Percentiles rank a stretch among this genome's conserved stretches.
phyloP scores from a whole-genome alignment of 2,329 filamentous ascomycete genomes.

The Clathrospora elynae region DNA sequence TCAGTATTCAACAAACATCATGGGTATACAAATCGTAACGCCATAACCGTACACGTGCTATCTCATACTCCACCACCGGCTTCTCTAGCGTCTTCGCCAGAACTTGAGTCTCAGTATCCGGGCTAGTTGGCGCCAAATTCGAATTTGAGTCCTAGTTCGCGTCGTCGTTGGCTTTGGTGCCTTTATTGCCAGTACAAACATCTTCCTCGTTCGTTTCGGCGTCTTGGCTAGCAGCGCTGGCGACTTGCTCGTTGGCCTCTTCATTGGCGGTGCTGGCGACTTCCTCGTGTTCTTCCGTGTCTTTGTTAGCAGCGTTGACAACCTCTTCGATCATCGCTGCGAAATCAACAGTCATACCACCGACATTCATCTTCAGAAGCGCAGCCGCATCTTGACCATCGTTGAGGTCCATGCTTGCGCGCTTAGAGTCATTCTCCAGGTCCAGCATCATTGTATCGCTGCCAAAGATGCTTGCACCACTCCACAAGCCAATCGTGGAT shows the following conservation, averaged over 20 bases:
- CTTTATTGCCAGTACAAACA: no score
- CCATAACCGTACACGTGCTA: no score
- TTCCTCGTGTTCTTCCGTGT: conserved; percentile 12
- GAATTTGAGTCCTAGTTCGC: no score
- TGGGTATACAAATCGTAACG: no score
- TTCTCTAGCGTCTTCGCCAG: no score
- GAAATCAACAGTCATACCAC: conserved; percentile 42
- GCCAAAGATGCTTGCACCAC: conserved; percentile 41
- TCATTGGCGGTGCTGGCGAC: not conserved
- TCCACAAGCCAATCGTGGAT: conserved; percentile 42
- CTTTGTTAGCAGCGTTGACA: conserved; percentile 27
- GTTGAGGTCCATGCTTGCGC: conserved; percentile 7
- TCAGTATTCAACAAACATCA: no score
- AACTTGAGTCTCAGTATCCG: no score
- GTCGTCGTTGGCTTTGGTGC: no score
- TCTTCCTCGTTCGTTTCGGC: no score
- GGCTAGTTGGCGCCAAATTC: no score
- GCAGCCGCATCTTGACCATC: conserved; percentile 17
- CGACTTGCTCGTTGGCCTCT: conserved; percentile 4
- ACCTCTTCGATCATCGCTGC: conserved; percentile 47
- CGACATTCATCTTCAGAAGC: conserved; percentile 35
- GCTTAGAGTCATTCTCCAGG: conserved; percentile 17
- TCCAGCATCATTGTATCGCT: conserved; percentile 36
- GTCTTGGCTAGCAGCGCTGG: no score
- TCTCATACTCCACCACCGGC: no score